Evolutionary conservation across 169 alveolate genomes (phyloP).

Genomic region (Babesia gibsoni): DNA sequence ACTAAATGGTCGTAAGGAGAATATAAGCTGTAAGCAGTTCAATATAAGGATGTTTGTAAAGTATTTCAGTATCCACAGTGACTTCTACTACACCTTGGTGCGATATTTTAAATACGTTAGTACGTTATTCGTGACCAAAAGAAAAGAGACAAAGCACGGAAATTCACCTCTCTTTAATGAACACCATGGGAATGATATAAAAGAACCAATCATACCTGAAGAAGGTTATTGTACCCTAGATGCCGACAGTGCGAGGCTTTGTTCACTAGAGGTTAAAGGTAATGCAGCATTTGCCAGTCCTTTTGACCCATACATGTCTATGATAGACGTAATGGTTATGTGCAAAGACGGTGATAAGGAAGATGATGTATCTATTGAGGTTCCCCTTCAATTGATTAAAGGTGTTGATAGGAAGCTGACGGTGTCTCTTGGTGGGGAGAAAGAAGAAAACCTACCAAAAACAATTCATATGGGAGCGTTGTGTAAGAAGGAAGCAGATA

Average conservation of each 20-base stretch:
- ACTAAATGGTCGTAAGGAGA: not conserved
- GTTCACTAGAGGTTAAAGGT: conserved; percentile 3
- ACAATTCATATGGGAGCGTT: not conserved
- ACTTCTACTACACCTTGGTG: not conserved
- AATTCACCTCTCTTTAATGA: no score
- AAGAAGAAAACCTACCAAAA: not conserved
- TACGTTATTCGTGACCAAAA: no score
- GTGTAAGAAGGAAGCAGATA: not conserved
- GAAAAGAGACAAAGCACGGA: no score
- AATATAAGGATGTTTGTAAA: not conserved
- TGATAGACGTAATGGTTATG: not conserved
- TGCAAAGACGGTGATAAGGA: not conserved
- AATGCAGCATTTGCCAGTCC: not conserved
- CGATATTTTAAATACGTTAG: no score
- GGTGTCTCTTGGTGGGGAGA: not conserved
- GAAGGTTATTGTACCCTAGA: not conserved
- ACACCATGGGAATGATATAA: not conserved
- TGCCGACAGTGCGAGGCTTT: conserved; percentile 3
- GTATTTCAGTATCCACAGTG: not conserved
- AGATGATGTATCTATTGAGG: not conserved
- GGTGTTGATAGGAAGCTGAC: not conserved
- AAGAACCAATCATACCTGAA: not conserved
- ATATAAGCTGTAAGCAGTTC: not conserved
- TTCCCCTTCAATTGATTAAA: not conserved
- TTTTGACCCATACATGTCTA: conserved; percentile 1